These are phyloP conservation scores for Oldenlandia corymbosa DNA, from an alignment of 257 asterid genomes.

Conservation along the genomic window DNA sequence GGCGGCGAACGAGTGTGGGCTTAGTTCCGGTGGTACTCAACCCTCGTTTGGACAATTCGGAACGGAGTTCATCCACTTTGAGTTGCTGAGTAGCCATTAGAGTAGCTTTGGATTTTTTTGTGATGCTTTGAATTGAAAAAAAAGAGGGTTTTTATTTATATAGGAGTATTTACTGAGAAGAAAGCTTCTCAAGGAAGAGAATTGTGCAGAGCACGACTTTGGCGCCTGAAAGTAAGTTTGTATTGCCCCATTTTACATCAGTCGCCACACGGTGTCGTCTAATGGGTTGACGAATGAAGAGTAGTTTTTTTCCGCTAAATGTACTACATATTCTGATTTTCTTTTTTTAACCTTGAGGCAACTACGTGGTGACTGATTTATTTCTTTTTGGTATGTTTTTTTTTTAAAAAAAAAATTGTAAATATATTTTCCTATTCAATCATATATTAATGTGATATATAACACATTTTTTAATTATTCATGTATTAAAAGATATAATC, in stretches of 20 bases:
- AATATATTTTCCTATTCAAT: no score
- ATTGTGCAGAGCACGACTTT: conserved; percentile 28
- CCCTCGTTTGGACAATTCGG: conserved; percentile 60
- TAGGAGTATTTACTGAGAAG: neutral
- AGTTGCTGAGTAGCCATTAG: conserved; percentile 40
- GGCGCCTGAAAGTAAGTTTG: conserved; percentile 14
- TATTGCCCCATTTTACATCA: conserved; percentile 2
- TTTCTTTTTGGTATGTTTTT: no score
- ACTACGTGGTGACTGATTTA: no score
- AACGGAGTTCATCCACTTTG: conserved; percentile 62
- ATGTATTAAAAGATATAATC: no score
- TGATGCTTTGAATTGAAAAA: neutral
- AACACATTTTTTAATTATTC: no score
- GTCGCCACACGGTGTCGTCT: conserved; percentile 4
- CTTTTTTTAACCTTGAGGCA: no score
- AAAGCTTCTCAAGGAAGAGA: conserved; percentile 30
- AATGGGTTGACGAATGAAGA: no score
- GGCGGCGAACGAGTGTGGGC: conserved; percentile 62
- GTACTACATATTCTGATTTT: no score
- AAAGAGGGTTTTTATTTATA: neutral
- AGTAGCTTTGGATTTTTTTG: no score
- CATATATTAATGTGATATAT: no score
- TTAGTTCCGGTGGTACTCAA: conserved; percentile 70
- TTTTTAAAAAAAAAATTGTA: no score
- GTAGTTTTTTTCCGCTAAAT: no score